These are phyloP conservation scores for Kappamyces sp. DNA, from an alignment of 192 early-diverging fungal species.

Conservation along the genomic window DNA sequence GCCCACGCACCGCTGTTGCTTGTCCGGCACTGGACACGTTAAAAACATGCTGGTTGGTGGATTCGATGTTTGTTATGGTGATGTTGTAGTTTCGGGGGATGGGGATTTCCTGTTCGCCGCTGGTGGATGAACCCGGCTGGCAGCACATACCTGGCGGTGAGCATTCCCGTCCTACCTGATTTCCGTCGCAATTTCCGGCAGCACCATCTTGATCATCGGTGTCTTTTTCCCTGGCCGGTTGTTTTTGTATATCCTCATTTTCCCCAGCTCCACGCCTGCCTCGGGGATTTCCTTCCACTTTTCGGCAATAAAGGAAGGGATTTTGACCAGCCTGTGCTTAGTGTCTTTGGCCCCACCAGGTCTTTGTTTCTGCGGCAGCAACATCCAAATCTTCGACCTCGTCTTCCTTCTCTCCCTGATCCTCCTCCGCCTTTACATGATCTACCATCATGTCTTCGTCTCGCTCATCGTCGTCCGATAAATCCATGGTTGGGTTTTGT, in stretches of 20 bases:
- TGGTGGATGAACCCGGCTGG: constrained; percentile 17
- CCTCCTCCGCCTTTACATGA: background rate
- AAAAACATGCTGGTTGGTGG: constrained; percentile 75
- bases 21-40: constrained; percentile 52
- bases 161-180: constrained; percentile 4
- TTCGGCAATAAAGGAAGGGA: constrained; percentile 83
- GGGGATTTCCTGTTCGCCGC: constrained; percentile 11
- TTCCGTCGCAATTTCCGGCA: constrained; percentile 17
- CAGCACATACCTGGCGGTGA: background rate
- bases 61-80: constrained; percentile 59
- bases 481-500: constrained; percentile 2
- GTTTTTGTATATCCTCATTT: constrained; percentile 66
- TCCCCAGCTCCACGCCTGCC: constrained; percentile 69
- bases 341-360: constrained; percentile 32
- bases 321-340: constrained; percentile 90
- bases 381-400: constrained; percentile 66
- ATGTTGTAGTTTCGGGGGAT: constrained; percentile 83
- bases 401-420: constrained; percentile 38
- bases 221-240: background rate
- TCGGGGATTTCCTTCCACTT: constrained; percentile 60
- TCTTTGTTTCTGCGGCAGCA: constrained; percentile 31
- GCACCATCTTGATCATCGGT: constrained; percentile 8
- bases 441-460: constrained; percentile 6
- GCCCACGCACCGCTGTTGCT: constrained; percentile 14
- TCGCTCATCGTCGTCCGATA: background rate